Evolutionary conservation across 805 yeast genomes (phyloP).

Genomic region (Kazachstania bromeliacearum): DNA sequence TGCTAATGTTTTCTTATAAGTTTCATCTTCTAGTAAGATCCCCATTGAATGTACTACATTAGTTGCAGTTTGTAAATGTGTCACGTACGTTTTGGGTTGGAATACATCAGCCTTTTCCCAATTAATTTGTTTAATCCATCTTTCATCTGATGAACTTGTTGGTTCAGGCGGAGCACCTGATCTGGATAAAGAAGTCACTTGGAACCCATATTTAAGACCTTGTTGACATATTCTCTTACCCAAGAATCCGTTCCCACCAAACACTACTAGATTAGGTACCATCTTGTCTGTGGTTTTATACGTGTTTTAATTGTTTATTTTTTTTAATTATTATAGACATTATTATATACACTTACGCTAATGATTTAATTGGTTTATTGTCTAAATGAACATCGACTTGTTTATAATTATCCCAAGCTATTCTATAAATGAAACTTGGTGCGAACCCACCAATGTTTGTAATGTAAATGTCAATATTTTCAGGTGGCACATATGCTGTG

Average conservation of each 20-base stretch:
- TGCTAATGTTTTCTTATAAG: conserved; percentile 47
- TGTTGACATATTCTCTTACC: conserved; percentile 64
- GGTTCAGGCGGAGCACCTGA: conserved; percentile 44
- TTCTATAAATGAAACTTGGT: conserved; percentile 90
- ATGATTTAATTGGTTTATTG: conserved; percentile 13
- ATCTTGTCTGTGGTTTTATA: not conserved
- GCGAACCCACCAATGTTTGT: conserved; percentile 96
- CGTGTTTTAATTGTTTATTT: not conserved
- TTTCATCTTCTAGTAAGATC: conserved; percentile 54
- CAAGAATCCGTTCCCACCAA: conserved; percentile 85
- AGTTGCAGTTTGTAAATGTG: conserved; percentile 15
- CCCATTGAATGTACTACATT: conserved; percentile 84
- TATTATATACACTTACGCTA: not conserved
- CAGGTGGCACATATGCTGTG: conserved; percentile 88
- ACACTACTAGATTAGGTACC: conserved; percentile 41
- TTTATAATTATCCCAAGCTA: conserved; percentile 88
- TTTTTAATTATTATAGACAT: not conserved
- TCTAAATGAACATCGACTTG: conserved; percentile 66
- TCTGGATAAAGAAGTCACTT: conserved; percentile 61
- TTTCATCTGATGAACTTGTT: conserved; percentile 21
- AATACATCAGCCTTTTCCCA: conserved; percentile 67
- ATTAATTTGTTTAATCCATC: conserved; percentile 49
- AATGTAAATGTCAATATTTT: conserved; percentile 84
- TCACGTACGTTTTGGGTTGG: conserved; percentile 45
- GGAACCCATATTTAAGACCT: conserved; percentile 51